phyloP scores from a whole-genome alignment of 2,329 filamentous ascomycete species.

The Plectosphaerella sp. region DNA sequence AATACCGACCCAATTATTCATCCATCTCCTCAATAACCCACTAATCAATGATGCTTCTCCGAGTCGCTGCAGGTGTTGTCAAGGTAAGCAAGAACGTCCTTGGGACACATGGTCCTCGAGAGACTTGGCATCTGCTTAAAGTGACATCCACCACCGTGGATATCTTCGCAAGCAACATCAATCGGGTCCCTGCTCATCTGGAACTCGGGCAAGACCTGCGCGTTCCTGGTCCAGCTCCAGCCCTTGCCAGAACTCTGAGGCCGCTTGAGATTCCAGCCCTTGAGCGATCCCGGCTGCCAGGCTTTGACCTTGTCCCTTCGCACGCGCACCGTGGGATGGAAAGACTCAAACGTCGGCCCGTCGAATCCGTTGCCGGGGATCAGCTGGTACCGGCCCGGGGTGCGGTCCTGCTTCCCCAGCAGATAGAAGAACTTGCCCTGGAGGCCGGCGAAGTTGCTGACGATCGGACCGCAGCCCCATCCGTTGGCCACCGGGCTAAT shows the following conservation, averaged over 20 bases:
- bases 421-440: conserved; percentile 1
- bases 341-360: conserved; percentile 2
- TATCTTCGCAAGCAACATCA: background rate
- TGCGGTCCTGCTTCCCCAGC: conserved; percentile 1
- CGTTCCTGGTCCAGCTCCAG: conserved; percentile 4
- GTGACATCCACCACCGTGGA: background rate
- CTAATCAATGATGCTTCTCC: too few relatives aligned
- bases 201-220: conserved; percentile 5
- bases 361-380: background rate
- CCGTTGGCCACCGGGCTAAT: background rate
- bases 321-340: conserved; percentile 7
- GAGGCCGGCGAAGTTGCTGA: conserved; percentile 2
- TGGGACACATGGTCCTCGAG: too few relatives aligned
- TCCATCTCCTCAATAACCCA: too few relatives aligned
- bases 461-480: conserved; percentile 6
- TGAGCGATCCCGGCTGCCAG: background rate
- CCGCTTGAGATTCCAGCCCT: background rate
- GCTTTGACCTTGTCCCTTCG: background rate
- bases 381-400: conserved; percentile 6
- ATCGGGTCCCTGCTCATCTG: background rate
- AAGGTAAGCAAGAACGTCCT: too few relatives aligned
- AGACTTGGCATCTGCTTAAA: too few relatives aligned
- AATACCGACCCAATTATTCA: too few relatives aligned
- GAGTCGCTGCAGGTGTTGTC: too few relatives aligned
- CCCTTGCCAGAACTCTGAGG: background rate